Evolutionary conservation across 2,329 filamentous ascomycete species (phyloP).

Genomic region (Aciculosporium take): DNA sequence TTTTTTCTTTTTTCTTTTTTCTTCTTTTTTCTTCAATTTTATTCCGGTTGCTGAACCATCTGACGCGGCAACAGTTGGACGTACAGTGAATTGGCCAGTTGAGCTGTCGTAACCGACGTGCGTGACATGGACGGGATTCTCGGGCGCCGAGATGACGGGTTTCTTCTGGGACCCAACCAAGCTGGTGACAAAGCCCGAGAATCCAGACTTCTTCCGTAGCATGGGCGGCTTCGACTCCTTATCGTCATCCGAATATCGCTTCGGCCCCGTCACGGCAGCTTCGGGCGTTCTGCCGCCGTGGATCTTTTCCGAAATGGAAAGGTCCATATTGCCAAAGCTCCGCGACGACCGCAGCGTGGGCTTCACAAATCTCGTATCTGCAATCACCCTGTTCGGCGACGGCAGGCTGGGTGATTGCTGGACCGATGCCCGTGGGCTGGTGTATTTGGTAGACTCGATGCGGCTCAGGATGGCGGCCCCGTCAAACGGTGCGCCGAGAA

Average conservation of each 20-base stretch:
- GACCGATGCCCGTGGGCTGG: slow-evolving; percentile 18
- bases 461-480: slow-evolving; percentile 46
- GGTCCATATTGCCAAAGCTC: slow-evolving; percentile 30
- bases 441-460: slow-evolving; percentile 37
- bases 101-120: slow-evolving; percentile 95
- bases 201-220: slow-evolving; percentile 72
- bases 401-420: slow-evolving; percentile 18
- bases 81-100: slow-evolving; percentile 90
- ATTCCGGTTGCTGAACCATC: too few relatives aligned
- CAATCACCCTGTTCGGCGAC: slow-evolving; percentile 33
- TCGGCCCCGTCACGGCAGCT: slow-evolving; percentile 36
- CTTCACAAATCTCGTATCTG: slow-evolving; percentile 35
- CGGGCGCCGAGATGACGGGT: slow-evolving; percentile 89
- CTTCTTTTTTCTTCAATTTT: too few relatives aligned
- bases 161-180: slow-evolving; percentile 73
- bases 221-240: slow-evolving; percentile 47
- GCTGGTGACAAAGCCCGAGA: slow-evolving; percentile 78
- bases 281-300: slow-evolving; percentile 24
- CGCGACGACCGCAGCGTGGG: slow-evolving; percentile 50
- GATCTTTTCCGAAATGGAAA: slow-evolving; percentile 23
- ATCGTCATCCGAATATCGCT: slow-evolving; percentile 68
- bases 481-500: slow-evolving; percentile 53
- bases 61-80: background rate
- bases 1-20: background rate
- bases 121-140: slow-evolving; percentile 94